These are phyloP conservation scores for Brettanomyces sp. DNA, from an alignment of 805 yeast genomes.

Conservation along the genomic window DNA sequence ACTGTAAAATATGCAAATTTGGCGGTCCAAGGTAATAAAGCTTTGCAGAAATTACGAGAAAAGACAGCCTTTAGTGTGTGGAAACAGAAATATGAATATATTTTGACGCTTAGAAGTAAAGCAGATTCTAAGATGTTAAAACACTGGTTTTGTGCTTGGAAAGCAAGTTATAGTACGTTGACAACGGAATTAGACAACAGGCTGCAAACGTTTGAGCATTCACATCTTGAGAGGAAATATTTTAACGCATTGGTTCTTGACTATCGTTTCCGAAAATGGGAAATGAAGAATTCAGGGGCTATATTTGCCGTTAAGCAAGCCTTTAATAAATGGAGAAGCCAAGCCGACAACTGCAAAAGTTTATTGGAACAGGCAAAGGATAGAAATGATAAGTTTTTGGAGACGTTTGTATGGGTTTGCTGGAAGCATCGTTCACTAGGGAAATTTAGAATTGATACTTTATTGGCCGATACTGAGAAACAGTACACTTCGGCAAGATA, in stretches of 20 bases:
- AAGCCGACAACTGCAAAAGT: not conserved
- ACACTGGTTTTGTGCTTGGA: not conserved
- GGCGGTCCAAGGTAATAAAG: too few species aligned
- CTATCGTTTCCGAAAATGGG: not conserved
- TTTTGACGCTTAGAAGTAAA: not conserved
- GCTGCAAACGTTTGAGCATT: not conserved
- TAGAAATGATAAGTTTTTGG: not conserved
- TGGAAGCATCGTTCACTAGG: not conserved
- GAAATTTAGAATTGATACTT: not conserved
- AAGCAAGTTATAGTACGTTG: not conserved
- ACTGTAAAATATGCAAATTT: too few species aligned
- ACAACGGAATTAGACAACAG: not conserved
- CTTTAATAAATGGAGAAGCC: conserved; percentile 5
- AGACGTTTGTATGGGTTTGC: not conserved
- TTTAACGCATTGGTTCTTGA: not conserved
- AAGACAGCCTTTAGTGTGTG: not conserved
- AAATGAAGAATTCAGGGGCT: not conserved
- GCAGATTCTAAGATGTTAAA: not conserved
- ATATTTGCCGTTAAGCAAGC: not conserved
- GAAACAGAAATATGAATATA: not conserved
- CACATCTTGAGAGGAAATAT: not conserved
- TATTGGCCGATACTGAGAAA: not conserved
- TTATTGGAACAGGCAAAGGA: not conserved
- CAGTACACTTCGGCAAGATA: not conserved
- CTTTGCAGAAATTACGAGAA: too few species aligned